Evolutionary conservation across 176 grass and related monocot genomes (phyloP).

Genomic region (Microstegium vimineum): DNA sequence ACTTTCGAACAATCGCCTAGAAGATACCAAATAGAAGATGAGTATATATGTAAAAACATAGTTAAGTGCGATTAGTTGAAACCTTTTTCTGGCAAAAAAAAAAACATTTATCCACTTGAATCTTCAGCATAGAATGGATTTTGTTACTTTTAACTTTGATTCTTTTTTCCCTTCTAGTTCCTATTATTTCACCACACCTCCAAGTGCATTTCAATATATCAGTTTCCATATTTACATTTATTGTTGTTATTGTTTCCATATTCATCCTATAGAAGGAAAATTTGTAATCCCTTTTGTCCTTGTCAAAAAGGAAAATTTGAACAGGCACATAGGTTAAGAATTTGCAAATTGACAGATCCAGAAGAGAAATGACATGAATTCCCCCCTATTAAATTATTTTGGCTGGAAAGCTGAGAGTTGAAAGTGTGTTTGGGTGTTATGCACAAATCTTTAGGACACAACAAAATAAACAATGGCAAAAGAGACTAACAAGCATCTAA

Average conservation of each 20-base stretch:
- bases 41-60: not conserved
- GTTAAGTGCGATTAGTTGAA: not conserved
- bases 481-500: not conserved
- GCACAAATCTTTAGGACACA: not conserved
- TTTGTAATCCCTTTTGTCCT: not conserved
- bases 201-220: not conserved
- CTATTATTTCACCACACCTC: not conserved
- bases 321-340: not conserved
- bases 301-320: not conserved
- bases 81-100: not conserved
- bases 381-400: not conserved
- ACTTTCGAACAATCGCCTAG: conserved; percentile 75
- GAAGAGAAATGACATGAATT: not conserved
- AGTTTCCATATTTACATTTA: not conserved
- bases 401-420: not conserved
- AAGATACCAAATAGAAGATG: not conserved
- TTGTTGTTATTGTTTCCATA: not conserved
- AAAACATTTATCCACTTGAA: not conserved
- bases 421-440: not conserved
- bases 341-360: not conserved
- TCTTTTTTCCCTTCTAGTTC: not conserved
- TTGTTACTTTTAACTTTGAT: not conserved
- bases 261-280: not conserved
- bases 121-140: not conserved
- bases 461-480: not conserved